phyloP scores from a whole-genome alignment of 306 rosid species.

The Malus fusca region DNA sequence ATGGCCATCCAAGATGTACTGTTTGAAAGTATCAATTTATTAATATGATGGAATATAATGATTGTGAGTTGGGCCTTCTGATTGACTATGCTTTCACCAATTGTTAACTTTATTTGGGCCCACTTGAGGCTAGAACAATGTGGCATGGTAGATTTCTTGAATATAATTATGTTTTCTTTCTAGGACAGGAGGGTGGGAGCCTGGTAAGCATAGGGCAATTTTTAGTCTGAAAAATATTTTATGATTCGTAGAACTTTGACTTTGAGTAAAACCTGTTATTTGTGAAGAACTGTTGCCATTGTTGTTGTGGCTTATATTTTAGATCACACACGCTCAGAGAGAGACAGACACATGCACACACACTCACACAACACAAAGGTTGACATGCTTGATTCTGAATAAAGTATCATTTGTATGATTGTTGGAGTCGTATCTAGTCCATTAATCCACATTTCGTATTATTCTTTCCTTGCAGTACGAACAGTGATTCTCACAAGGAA shows the following conservation, averaged over 20 bases:
- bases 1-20: background rate
- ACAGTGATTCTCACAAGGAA: conserved; percentile 25
- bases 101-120: background rate
- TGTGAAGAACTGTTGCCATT: background rate
- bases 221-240: background rate
- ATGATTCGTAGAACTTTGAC: background rate
- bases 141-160: background rate
- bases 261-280: background rate
- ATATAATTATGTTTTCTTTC: background rate
- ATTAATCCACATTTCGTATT: background rate
- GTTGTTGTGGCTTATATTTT: background rate
- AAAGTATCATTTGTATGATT: background rate
- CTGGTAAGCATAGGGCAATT: background rate
- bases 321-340: background rate
- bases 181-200: background rate
- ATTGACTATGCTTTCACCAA: background rate
- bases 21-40: background rate
- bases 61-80: background rate
- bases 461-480: conserved; percentile 41
- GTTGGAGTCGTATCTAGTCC: background rate
- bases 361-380: background rate
- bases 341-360: background rate
- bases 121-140: background rate
- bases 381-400: background rate
- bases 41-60: background rate